Conservation (phyloP, 768 basidiomycete species). For the Lenzites betulinus region DNA sequence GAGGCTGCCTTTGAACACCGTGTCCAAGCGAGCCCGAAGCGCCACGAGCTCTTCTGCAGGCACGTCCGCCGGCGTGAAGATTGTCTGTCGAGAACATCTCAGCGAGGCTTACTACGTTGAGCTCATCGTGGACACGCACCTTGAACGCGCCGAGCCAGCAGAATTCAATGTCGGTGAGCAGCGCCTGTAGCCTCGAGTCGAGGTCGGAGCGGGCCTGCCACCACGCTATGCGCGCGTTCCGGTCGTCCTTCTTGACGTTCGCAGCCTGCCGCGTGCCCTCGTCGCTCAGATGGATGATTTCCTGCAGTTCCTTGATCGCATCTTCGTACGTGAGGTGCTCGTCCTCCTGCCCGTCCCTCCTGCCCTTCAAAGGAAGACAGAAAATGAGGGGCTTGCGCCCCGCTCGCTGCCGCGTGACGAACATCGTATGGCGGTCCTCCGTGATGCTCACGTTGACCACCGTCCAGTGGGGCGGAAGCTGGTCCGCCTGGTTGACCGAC, state of each 20-base stretch:
- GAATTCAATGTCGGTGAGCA: slow-evolving; percentile 87
- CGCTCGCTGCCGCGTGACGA: slow-evolving; percentile 77
- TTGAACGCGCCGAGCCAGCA: slow-evolving; percentile 99
- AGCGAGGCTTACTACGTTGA: background rate
- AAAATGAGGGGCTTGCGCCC: slow-evolving; percentile 72
- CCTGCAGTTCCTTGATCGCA: slow-evolving; percentile 70
- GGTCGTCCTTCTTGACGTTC: slow-evolving; percentile 66
- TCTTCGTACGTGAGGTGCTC: slow-evolving; percentile 75
- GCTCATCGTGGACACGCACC: slow-evolving; percentile 45
- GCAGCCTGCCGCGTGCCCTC: slow-evolving; percentile 72
- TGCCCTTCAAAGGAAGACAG: slow-evolving; percentile 84
- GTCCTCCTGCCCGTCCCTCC: slow-evolving; percentile 73
- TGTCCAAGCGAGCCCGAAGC: slow-evolving; percentile 71
- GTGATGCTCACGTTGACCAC: slow-evolving; percentile 83
- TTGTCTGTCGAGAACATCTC: slow-evolving; percentile 47
- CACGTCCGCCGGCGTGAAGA: slow-evolving; percentile 51
- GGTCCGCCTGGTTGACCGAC: slow-evolving; percentile 42
- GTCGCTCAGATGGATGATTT: slow-evolving; percentile 82
- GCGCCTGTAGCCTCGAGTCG: slow-evolving; percentile 71
- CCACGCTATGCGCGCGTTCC: slow-evolving; percentile 72
- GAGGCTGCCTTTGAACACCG: slow-evolving; percentile 68
- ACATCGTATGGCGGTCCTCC: slow-evolving; percentile 79
- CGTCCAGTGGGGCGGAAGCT: slow-evolving; percentile 78
- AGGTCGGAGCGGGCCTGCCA: slow-evolving; percentile 80
- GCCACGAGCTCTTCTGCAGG: slow-evolving; percentile 50